A percentile compares a stretch with the other conserved stretches of the same genome.
Conservation (phyloP, 345 rosid species). For the Brassica carinata region DNA sequence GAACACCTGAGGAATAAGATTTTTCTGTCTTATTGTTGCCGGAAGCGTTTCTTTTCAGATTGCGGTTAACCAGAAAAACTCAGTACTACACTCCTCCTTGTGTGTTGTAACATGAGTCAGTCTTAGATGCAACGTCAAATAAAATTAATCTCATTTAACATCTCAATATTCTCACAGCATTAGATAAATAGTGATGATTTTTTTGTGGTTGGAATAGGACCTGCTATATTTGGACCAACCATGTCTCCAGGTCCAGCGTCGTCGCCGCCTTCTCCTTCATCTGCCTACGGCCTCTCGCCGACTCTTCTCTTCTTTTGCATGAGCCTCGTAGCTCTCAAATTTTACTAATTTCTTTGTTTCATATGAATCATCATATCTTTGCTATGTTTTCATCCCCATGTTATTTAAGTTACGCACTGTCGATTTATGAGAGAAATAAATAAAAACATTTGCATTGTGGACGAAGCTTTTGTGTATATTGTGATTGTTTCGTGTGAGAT, state of each 20-base stretch:
- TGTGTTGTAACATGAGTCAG: neutral
- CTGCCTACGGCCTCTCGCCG: slow-evolving; percentile 49
- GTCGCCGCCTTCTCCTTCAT: slow-evolving; percentile 43
- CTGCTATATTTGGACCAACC: slow-evolving; percentile 51
- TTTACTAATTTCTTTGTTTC: slow-evolving; percentile 31
- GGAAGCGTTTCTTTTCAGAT: too few relatives aligned
- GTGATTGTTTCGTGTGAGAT: too few relatives aligned
- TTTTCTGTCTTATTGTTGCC: neutral
- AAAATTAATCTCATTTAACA: neutral
- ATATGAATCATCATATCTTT: neutral
- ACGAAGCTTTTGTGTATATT: too few relatives aligned
- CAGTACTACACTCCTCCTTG: neutral
- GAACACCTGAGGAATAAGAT: neutral
- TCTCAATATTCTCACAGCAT: too few relatives aligned
- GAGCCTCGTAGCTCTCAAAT: slow-evolving; percentile 47
- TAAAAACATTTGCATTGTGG: too few relatives aligned
- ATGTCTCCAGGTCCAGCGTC: slow-evolving; percentile 48
- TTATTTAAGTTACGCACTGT: too few relatives aligned
- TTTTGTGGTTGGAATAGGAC: slow-evolving; percentile 44
- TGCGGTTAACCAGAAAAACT: too few relatives aligned
- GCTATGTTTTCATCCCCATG: neutral
- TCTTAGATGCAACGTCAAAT: neutral
- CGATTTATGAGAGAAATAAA: too few relatives aligned
- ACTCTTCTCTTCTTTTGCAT: slow-evolving; percentile 48
- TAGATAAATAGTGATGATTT: too few relatives aligned